These are phyloP conservation scores for Geotrichum phurueaensis DNA, from an alignment of 1,139 yeast genomes.

Conservation along the genomic window DNA sequence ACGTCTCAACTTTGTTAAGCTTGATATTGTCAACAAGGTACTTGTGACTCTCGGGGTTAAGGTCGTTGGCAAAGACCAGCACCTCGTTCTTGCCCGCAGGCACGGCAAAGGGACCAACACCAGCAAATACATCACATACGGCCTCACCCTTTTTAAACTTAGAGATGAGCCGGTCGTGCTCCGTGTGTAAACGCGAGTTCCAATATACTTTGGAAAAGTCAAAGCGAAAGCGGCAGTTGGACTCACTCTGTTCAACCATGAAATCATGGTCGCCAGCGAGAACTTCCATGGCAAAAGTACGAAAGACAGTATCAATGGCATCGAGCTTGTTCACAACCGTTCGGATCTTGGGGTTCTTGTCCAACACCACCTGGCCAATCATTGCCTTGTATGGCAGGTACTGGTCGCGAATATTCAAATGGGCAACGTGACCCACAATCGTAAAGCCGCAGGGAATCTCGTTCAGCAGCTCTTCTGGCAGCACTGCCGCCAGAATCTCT, in stretches of 20 bases:
- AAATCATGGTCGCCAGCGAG: constrained; percentile 72
- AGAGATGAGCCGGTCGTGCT: constrained; percentile 74
- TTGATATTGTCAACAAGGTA: constrained; percentile 61
- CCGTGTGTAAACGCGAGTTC: constrained; percentile 93
- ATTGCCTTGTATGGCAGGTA: constrained; percentile 74
- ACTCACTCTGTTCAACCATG: constrained; percentile 80
- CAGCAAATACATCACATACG: constrained; percentile 95
- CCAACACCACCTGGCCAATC: constrained; percentile 86
- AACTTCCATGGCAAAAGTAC: constrained; percentile 91
- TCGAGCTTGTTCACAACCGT: constrained; percentile 96
- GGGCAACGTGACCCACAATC: constrained; percentile 94
- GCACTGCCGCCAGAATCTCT: constrained; percentile 66
- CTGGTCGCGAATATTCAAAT: constrained; percentile 76
- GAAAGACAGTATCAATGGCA: constrained; percentile 75
- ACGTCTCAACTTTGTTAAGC: constrained; percentile 55
- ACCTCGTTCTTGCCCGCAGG: constrained; percentile 88
- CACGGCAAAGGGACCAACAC: constrained; percentile 96
- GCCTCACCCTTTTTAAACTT: constrained; percentile 55
- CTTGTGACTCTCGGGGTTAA: constrained; percentile 79
- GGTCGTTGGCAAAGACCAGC: constrained; percentile 82
- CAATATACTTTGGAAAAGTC: constrained; percentile 94
- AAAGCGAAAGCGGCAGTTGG: constrained; percentile 78
- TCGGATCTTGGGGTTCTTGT: constrained; percentile 70
- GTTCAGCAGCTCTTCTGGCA: constrained; percentile 64
- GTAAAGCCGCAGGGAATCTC: constrained; percentile 91